A percentile compares a stretch with the other conserved stretches of the same genome.
Evolutionary conservation across 2,329 filamentous ascomycete species (phyloP).

Genomic region (Colletotrichum phormii): DNA sequence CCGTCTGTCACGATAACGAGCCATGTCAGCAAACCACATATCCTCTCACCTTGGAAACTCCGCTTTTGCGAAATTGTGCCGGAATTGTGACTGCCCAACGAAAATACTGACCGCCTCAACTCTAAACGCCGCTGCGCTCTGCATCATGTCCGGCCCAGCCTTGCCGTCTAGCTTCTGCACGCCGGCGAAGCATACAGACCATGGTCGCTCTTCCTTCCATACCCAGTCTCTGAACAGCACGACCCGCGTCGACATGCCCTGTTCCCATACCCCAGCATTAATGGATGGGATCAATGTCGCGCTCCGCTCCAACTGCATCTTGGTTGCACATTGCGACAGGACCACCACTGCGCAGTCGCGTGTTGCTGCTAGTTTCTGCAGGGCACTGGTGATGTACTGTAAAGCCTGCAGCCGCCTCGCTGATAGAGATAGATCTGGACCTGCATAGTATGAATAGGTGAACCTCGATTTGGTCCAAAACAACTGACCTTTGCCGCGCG

Average conservation of each 20-base stretch:
- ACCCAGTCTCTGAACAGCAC: slow-evolving; percentile 84
- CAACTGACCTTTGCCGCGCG: slow-evolving; percentile 53
- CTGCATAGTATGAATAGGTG: slow-evolving; percentile 40
- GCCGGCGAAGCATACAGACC: slow-evolving; percentile 69
- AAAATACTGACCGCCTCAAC: slow-evolving; percentile 56
- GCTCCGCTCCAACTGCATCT: slow-evolving; percentile 73
- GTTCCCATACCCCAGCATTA: slow-evolving; percentile 83
- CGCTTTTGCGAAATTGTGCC: slow-evolving; percentile 28
- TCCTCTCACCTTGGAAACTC: slow-evolving; percentile 22
- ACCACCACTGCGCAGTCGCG: slow-evolving; percentile 80
- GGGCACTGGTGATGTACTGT: slow-evolving; percentile 73
- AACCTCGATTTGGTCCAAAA: slow-evolving; percentile 16
- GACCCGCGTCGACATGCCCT: slow-evolving; percentile 77
- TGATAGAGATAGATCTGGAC: slow-evolving; percentile 50
- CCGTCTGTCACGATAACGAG: slow-evolving; percentile 49
- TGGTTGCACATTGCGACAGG: slow-evolving; percentile 85
- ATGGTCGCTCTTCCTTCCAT: slow-evolving; percentile 58
- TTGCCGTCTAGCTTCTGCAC: slow-evolving; percentile 74
- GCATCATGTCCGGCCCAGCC: slow-evolving; percentile 51
- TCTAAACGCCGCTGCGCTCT: slow-evolving; percentile 60
- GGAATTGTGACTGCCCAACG: slow-evolving; percentile 9
- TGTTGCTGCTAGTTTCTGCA: slow-evolving; percentile 81
- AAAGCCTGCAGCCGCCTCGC: slow-evolving; percentile 63
- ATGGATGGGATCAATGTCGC: slow-evolving; percentile 82
- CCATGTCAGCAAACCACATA: slow-evolving; percentile 26